Conservation (phyloP, 345 rosid genomes). For the Salix koriyanagi region DNA sequence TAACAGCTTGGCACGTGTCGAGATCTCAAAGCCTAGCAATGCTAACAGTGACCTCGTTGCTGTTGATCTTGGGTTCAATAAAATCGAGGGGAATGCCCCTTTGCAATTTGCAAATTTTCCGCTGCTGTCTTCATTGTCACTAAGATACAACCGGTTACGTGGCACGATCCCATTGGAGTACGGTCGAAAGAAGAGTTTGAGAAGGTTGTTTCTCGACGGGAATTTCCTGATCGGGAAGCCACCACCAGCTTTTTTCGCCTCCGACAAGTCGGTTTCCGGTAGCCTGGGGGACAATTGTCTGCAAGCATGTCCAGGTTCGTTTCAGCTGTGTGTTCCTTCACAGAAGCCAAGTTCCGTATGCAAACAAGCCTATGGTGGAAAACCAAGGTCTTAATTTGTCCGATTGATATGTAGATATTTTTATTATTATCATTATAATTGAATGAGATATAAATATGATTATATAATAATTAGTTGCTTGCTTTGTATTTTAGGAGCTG, state of each 20-base stretch:
- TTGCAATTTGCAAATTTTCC: constrained; percentile 53
- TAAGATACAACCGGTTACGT: constrained; percentile 65
- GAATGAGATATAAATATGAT: not conserved
- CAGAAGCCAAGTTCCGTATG: constrained; percentile 71
- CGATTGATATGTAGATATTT: not conserved
- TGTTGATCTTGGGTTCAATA: constrained; percentile 72
- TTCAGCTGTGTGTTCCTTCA: constrained; percentile 67
- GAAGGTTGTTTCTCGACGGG: constrained; percentile 70
- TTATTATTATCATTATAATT: not conserved
- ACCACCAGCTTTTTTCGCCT: constrained; percentile 46
- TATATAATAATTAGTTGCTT: not conserved
- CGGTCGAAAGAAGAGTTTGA: constrained; percentile 47
- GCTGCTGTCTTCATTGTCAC: constrained; percentile 55
- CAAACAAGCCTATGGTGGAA: constrained; percentile 74
- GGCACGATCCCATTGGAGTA: constrained; percentile 65
- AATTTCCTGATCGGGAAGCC: constrained; percentile 80
- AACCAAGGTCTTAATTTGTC: constrained; percentile 42
- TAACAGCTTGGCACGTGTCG: constrained; percentile 54
- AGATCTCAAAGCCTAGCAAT: constrained; percentile 38
- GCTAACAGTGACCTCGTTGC: constrained; percentile 58
- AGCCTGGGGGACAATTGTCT: constrained; percentile 91
- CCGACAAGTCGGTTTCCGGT: constrained; percentile 43
- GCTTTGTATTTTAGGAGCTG: not conserved
- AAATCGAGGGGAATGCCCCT: constrained; percentile 50
- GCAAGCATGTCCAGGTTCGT: constrained; percentile 64